These are phyloP conservation scores for Rhizophagus clarus DNA, from an alignment of 192 early-diverging fungal species.

Conservation along the genomic window DNA sequence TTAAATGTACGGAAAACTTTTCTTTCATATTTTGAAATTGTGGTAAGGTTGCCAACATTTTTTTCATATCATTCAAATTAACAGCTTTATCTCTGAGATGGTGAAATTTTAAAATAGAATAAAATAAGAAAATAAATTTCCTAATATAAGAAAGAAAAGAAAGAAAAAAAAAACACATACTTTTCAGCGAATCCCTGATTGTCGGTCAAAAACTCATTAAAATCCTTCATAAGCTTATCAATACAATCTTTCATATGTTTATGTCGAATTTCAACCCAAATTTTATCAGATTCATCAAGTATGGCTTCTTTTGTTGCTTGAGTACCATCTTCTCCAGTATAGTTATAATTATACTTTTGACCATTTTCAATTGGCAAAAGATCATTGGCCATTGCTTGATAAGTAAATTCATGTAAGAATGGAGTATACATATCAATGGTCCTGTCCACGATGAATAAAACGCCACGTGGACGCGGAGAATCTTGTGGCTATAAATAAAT, in stretches of 20 bases:
- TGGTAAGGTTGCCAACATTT: slow-evolving; percentile 78
- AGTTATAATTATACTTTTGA: slow-evolving; percentile 62
- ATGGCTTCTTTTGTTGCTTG: slow-evolving; percentile 50
- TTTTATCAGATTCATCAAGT: slow-evolving; percentile 76
- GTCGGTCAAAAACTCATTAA: slow-evolving; percentile 79
- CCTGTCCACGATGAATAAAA: slow-evolving; percentile 89
- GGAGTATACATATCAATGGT: slow-evolving; percentile 89
- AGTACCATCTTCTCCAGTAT: slow-evolving; percentile 47
- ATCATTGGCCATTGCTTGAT: slow-evolving; percentile 98
- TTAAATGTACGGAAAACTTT: slow-evolving; percentile 67
- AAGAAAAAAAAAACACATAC: slow-evolving; percentile 24
- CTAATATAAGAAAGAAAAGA: too few species aligned
- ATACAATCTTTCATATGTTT: slow-evolving; percentile 81
- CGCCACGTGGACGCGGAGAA: slow-evolving; percentile 61
- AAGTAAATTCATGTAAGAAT: slow-evolving; percentile 97
- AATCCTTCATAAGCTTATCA: slow-evolving; percentile 68
- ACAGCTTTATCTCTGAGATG: slow-evolving; percentile 55
- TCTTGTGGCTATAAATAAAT: slow-evolving; percentile 45
- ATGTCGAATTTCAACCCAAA: slow-evolving; percentile 79
- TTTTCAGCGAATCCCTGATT: slow-evolving; percentile 64
- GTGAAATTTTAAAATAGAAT: not conserved
- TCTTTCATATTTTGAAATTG: slow-evolving; percentile 73
- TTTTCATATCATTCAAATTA: slow-evolving; percentile 82
- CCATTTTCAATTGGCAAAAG: slow-evolving; percentile 71
- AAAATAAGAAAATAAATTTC: not conserved